Conservation (phyloP, 495 filamentous ascomycete genomes). For the Penicillium macrosclerotiorum region DNA sequence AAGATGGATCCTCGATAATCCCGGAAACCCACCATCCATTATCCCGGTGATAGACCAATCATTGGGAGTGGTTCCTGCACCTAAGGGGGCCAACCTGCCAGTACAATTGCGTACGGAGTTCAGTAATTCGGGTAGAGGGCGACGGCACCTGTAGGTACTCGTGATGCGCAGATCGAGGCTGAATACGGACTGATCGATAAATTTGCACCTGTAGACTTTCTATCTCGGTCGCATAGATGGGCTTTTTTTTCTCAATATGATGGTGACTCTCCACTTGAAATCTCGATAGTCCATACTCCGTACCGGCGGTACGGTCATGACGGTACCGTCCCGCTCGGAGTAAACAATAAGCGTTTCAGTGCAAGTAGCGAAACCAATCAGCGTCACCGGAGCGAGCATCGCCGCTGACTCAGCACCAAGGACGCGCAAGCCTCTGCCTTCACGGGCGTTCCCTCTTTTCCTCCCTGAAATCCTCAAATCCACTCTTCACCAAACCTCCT, state of each 20-base stretch:
- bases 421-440: conserved; percentile 36
- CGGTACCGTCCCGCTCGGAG: no score
- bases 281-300: no score
- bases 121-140: neutral
- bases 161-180: no score
- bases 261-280: no score
- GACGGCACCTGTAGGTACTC: neutral
- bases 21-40: neutral
- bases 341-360: conserved; percentile 14
- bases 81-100: neutral
- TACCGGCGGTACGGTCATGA: no score
- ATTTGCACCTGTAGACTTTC: no score
- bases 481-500: conserved; percentile 6
- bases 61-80: neutral
- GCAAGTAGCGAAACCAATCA: conserved; percentile 14
- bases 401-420: conserved; percentile 35
- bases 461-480: conserved; percentile 11
- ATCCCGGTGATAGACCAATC: neutral
- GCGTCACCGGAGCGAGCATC: neutral
- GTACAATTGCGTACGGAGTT: neutral
- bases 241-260: no score
- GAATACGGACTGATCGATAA: no score
- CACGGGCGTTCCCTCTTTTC: neutral
- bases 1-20: neutral
- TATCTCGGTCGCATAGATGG: no score